Base-by-base conservation (phyloP, 768 basidiomycete genomes). In the Hericium rajendrae region DNA sequence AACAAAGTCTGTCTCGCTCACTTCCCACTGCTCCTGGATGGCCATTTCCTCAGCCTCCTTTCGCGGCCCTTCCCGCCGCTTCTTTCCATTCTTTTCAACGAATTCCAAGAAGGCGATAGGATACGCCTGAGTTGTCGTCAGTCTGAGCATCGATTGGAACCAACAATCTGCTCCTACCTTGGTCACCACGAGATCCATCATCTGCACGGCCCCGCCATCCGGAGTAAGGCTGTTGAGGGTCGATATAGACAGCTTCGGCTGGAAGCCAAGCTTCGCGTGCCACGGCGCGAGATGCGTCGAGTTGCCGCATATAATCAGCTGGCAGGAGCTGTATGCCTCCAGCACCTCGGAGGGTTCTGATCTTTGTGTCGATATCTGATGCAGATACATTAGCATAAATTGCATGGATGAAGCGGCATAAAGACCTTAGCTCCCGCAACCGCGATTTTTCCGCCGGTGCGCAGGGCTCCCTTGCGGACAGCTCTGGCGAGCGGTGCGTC, bases 241-340 rank as follows among this genome's bases (percentile, higher is more conserved):
- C 0, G 91, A 82, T 26, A 94, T 75, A 64, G 79, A 88, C 1
- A 84, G 85, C 4, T 73, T 71, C 22, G 65, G 72, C 58, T 80
- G 80, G 66, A 91, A 91, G 6, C 97, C 97, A 6, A 99, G 78
- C 62, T 86, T 90, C 1, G 84, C 76, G 66, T 97, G 82, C 97
- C 97, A 99, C 0, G 84, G 80, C 4, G 86, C 88, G 54, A 94
- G 75, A 60, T 88, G 86, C 1, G 91, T 85, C 0, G 90, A 89
- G 69, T 99, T 99, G 2, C 91, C 93, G 3, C 79, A 76, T 16
- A 99, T 69, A 20, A 80, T 66, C 18, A 99, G 76, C 51, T 76
- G 77, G 22, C 80, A 81, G 6, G 78, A 83, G 58, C 81, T 73
- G 62, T 88, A 87, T 1, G 88, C 90, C 59, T 94, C 88, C 24